Conservation (phyloP, 208 protist species). For the Crithidia acanthocephali region DNA sequence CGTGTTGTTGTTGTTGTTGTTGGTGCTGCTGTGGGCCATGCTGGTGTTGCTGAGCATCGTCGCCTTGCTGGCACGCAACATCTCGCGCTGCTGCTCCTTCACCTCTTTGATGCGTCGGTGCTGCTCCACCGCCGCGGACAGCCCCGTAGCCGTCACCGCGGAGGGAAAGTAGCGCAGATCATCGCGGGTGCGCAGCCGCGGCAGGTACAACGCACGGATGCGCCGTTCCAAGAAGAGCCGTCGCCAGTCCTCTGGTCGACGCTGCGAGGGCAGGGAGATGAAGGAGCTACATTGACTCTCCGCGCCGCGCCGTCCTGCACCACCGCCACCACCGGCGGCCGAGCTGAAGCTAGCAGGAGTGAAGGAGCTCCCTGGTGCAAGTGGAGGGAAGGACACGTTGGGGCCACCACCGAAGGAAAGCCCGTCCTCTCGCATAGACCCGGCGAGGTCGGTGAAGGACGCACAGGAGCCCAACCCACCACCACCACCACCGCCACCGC, state of each 20-base stretch:
- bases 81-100: constrained; percentile 46
- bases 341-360: constrained; percentile 1
- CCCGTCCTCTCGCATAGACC: constrained; percentile 2
- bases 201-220: constrained; percentile 66
- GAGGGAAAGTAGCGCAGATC: constrained; percentile 87
- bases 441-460: constrained; percentile 7
- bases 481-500: background rate
- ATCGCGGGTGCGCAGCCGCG: constrained; percentile 71
- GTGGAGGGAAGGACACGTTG: background rate
- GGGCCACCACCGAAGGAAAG: background rate
- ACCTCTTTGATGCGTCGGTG: constrained; percentile 62
- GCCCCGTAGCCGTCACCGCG: constrained; percentile 79
- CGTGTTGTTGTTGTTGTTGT: background rate
- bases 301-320: background rate
- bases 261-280: constrained; percentile 12
- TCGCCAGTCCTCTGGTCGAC: constrained; percentile 69
- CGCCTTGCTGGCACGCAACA: constrained; percentile 36
- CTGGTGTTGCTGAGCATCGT: constrained; percentile 10
- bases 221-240: constrained; percentile 57
- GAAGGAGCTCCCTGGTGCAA: background rate
- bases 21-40: background rate
- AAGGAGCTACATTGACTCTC: background rate
- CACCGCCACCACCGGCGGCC: background rate
- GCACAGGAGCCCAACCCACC: background rate
- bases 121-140: constrained; percentile 67